phyloP scores from a whole-genome alignment of 305 asterid genomes.

The Solanum hybrid region DNA sequence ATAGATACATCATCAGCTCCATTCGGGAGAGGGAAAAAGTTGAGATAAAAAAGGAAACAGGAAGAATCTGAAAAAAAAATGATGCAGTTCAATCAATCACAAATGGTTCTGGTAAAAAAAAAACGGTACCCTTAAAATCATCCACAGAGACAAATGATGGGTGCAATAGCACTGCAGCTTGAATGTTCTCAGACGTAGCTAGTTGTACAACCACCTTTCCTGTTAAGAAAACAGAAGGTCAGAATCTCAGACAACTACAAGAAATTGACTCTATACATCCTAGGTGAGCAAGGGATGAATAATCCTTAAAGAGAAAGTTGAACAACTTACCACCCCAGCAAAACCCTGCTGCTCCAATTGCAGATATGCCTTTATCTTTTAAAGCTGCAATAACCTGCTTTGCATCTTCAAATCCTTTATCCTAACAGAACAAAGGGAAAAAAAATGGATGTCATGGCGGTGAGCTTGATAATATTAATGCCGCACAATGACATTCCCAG shows the following conservation, averaged over 20 bases:
- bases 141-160: conserved; percentile 39
- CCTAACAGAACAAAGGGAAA: conserved; percentile 19
- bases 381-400: conserved; percentile 40
- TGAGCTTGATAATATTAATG: neutral
- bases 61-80: neutral
- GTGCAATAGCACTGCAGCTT: conserved; percentile 49
- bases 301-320: neutral
- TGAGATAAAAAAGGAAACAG: neutral
- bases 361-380: conserved; percentile 35
- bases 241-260: neutral
- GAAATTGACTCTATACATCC: neutral
- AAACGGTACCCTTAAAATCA: conserved; percentile 36
- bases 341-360: conserved; percentile 60
- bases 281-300: neutral
- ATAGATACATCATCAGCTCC: neutral
- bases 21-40: neutral
- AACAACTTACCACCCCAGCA: conserved; percentile 53
- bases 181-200: conserved; percentile 26
- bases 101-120: neutral
- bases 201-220: conserved; percentile 44
- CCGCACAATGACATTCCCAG: neutral
- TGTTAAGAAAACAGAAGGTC: conserved; percentile 12
- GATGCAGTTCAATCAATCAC: neutral
- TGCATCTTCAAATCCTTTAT: conserved; percentile 43
- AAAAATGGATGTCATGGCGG: neutral